These are phyloP conservation scores for Penicillium parvum DNA, from an alignment of 495 filamentous ascomycete genomes.

Conservation along the genomic window DNA sequence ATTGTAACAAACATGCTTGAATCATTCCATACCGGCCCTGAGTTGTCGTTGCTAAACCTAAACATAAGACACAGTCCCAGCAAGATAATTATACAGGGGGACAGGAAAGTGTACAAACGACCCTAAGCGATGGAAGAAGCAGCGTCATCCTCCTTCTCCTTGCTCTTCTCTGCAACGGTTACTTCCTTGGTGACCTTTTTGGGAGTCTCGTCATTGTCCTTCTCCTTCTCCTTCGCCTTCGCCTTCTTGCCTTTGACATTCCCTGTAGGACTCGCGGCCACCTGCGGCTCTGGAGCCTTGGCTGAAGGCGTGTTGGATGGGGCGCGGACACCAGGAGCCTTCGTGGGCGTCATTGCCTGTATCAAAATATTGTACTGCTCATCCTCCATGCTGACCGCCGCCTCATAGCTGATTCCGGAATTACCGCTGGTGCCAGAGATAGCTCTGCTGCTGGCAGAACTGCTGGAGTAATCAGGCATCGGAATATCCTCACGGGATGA, in stretches of 20 bases:
- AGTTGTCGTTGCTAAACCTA: no score
- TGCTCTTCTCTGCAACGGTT: neutral
- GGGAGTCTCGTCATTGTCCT: conserved; percentile 8
- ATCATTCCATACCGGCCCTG: no score
- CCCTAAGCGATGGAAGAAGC: neutral
- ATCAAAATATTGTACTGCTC: conserved; percentile 40
- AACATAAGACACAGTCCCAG: no score
- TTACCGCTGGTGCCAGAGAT: conserved; percentile 43
- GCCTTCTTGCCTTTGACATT: conserved; percentile 43
- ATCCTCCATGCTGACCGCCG: conserved; percentile 28
- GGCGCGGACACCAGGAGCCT: conserved; percentile 32
- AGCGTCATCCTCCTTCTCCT: conserved; percentile 6
- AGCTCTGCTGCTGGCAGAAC: conserved; percentile 38
- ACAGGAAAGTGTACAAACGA: no score
- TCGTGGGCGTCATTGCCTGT: conserved; percentile 40
- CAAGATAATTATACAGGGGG: no score
- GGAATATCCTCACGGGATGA: conserved; percentile 47
- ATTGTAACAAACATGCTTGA: no score
- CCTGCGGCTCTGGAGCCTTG: conserved; percentile 16
- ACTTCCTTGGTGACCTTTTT: conserved; percentile 8
- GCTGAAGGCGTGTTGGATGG: conserved; percentile 41
- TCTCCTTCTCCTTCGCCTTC: conserved; percentile 21
- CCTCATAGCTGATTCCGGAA: conserved; percentile 42
- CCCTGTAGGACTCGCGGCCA: conserved; percentile 31
- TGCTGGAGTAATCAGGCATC: conserved; percentile 51